Evolutionary conservation across 768 basidiomycete genomes (phyloP).

Genomic region (Leccinum arenicola): DNA sequence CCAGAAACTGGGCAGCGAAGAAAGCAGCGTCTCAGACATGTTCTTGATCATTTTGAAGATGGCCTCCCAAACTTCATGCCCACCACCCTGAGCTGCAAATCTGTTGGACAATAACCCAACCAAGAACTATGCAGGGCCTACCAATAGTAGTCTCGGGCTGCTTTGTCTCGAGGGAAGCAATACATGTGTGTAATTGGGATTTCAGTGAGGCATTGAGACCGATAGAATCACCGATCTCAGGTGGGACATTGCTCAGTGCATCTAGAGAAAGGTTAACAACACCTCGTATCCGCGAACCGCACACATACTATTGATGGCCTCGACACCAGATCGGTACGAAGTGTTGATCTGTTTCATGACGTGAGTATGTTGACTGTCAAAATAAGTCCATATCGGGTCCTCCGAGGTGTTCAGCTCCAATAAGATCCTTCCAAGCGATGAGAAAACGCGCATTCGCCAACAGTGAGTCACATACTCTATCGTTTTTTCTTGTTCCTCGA

Average conservation of each 20-base stretch:
- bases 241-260: constrained; percentile 41
- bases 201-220: constrained; percentile 44
- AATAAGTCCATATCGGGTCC: constrained; percentile 94
- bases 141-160: constrained; percentile 61
- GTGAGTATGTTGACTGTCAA: constrained; percentile 89
- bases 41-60: constrained; percentile 78
- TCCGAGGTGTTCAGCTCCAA: constrained; percentile 83
- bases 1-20: constrained; percentile 92
- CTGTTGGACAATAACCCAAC: not conserved
- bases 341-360: constrained; percentile 77
- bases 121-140: constrained; percentile 28
- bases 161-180: constrained; percentile 60
- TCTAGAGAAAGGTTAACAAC: constrained; percentile 33
- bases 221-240: constrained; percentile 36
- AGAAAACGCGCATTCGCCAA: constrained; percentile 4
- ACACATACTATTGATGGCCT: constrained; percentile 46
- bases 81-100: constrained; percentile 59
- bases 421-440: constrained; percentile 58
- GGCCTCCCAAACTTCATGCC: constrained; percentile 79
- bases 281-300: constrained; percentile 1
- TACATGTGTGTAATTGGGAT: constrained; percentile 56
- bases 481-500: constrained; percentile 96
- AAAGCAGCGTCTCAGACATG: constrained; percentile 80
- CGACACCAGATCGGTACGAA: constrained; percentile 51
- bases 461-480: constrained; percentile 67